phyloP scores from a whole-genome alignment of 768 basidiomycete species.

The Hebeloma cylindrosporum region DNA sequence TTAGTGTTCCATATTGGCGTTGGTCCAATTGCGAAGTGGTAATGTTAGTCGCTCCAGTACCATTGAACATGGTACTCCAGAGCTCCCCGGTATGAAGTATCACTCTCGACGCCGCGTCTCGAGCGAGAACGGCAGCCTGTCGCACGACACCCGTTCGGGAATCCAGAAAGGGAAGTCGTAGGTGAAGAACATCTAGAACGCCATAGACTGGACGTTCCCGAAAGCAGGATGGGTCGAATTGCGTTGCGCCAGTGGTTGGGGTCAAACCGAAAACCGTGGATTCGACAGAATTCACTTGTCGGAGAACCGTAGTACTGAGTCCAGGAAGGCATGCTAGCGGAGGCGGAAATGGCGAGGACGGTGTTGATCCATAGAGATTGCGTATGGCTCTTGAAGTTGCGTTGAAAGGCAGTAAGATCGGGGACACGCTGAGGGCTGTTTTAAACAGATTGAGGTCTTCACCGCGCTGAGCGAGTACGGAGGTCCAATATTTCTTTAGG shows the following conservation, averaged over 20 bases:
- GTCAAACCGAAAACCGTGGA: conserved; percentile 50
- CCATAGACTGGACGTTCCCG: conserved; percentile 63
- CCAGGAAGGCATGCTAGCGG: conserved; percentile 63
- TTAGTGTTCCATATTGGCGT: conserved; percentile 54
- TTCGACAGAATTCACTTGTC: conserved; percentile 50
- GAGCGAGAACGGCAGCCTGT: conserved; percentile 51
- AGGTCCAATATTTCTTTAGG: conserved; percentile 54
- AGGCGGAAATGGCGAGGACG: conserved; percentile 51
- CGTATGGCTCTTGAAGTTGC: conserved; percentile 41
- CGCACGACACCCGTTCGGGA: conserved; percentile 38
- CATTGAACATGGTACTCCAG: conserved; percentile 46
- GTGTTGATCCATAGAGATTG: conserved; percentile 41
- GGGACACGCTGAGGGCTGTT: conserved; percentile 43
- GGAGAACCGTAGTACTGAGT: conserved; percentile 37
- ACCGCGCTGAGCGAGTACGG: conserved; percentile 45
- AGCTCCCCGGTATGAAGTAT: conserved; percentile 52
- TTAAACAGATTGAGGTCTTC: conserved; percentile 48
- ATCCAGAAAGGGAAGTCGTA: conserved; percentile 59
- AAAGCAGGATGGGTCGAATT: conserved; percentile 54
- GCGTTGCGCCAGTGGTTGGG: conserved; percentile 25
- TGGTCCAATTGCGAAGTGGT: conserved; percentile 42
- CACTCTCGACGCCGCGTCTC: conserved; percentile 45
- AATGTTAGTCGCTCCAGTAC: conserved; percentile 31
- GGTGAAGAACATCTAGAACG: conserved; percentile 53
- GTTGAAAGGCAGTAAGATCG: conserved; percentile 60